Evolutionary conservation across 1,139 yeast species (phyloP).

Genomic region (Zygosaccharomyces sapae): DNA sequence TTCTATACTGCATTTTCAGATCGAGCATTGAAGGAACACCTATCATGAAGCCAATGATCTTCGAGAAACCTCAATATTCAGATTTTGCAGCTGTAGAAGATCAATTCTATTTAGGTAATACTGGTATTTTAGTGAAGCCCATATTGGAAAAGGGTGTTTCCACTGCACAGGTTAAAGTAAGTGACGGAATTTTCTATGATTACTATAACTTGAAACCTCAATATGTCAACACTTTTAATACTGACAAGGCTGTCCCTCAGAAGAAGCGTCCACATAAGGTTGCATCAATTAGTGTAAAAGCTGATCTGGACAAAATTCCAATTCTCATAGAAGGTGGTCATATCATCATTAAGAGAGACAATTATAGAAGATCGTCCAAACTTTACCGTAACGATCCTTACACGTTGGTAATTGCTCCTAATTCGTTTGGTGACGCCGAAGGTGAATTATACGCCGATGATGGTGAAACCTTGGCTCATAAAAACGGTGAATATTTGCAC

Average conservation of each 20-base stretch:
- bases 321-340: conserved; percentile 74
- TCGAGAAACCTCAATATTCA: conserved; percentile 52
- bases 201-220: conserved; percentile 42
- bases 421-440: conserved; percentile 46
- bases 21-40: conserved; percentile 63
- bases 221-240: background rate
- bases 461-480: conserved; percentile 66
- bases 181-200: conserved; percentile 63
- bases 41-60: conserved; percentile 70
- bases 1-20: conserved; percentile 77
- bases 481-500: conserved; percentile 46
- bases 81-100: conserved; percentile 63
- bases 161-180: conserved; percentile 51
- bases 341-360: conserved; percentile 60
- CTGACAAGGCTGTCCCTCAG: background rate
- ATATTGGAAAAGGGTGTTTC: conserved; percentile 56
- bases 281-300: conserved; percentile 34
- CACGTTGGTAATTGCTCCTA: conserved; percentile 65
- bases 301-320: conserved; percentile 65
- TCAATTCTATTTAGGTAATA: conserved; percentile 71
- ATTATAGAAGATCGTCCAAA: conserved; percentile 75
- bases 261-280: conserved; percentile 38
- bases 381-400: conserved; percentile 81
- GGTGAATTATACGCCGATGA: conserved; percentile 78
- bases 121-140: conserved; percentile 79